A percentile compares a stretch with the other conserved stretches of the same genome.
Conservation (phyloP, 768 basidiomycete genomes). For the Phlebiopsis gigantea region DNA sequence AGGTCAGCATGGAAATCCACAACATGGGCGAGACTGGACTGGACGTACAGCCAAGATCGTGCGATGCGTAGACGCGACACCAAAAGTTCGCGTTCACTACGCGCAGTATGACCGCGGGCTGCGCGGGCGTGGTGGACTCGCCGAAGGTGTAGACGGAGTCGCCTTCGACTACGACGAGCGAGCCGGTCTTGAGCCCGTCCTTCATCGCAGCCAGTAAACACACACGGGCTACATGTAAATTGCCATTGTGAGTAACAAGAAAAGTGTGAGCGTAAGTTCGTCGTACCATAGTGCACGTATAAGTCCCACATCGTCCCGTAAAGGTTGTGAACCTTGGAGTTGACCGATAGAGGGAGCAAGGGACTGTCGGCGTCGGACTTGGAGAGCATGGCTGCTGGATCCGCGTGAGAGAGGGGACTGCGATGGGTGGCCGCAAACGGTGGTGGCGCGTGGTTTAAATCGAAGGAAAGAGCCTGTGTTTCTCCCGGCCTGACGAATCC, state of each 20-base stretch:
- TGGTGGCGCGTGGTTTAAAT: not conserved
- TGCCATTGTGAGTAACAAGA: not conserved
- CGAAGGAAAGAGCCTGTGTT: not conserved
- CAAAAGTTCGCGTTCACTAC: conserved; percentile 5
- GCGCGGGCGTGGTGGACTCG: not conserved
- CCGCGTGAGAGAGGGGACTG: not conserved
- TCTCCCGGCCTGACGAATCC: not conserved
- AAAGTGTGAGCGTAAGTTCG: not conserved
- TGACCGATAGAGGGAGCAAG: not conserved
- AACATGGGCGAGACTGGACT: not conserved
- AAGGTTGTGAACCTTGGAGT: not conserved
- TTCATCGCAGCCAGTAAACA: not conserved
- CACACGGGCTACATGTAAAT: not conserved
- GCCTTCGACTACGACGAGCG: not conserved
- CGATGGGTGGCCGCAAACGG: not conserved
- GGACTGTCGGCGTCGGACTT: not conserved
- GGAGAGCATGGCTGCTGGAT: not conserved
- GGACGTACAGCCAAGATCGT: conserved; percentile 10
- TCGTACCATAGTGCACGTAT: not conserved
- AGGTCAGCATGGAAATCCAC: not conserved
- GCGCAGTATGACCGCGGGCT: not conserved
- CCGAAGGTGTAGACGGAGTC: not conserved
- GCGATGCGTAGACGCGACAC: conserved; percentile 1
- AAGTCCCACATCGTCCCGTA: not conserved
- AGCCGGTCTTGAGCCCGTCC: not conserved